Percentiles rank a stretch among this genome's conserved stretches.
Conservation (phyloP, 257 asterid species). For the Petrea volubilis region DNA sequence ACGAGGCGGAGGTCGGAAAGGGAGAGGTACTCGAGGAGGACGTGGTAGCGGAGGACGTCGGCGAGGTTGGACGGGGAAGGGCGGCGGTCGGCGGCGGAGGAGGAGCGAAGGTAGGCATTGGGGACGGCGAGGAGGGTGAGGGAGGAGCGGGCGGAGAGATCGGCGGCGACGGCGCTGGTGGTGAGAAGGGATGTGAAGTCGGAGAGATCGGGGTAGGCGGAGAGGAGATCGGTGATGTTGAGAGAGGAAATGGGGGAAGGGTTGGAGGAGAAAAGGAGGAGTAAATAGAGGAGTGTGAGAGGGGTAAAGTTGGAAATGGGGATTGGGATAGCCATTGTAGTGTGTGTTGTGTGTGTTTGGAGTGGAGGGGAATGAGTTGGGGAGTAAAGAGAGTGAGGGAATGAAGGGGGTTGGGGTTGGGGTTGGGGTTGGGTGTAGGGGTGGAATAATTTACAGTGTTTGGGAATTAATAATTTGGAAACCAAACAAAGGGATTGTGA, state of each 20-base stretch:
- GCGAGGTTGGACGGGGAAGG: slow-evolving; percentile 49
- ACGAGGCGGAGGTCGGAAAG: slow-evolving; percentile 56
- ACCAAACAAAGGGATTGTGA: slow-evolving; percentile 3
- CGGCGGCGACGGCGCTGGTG: slow-evolving; percentile 67
- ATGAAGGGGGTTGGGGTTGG: background rate
- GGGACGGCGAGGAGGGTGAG: slow-evolving; percentile 74
- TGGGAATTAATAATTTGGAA: slow-evolving; percentile 7
- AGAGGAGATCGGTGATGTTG: slow-evolving; percentile 56
- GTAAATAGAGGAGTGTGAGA: slow-evolving; percentile 46
- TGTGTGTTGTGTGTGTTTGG: slow-evolving; percentile 16
- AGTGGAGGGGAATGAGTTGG: slow-evolving; percentile 25
- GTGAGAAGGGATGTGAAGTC: slow-evolving; percentile 62
- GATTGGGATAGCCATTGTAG: slow-evolving; percentile 52
- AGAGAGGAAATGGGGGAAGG: slow-evolving; percentile 39
- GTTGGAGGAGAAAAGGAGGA: slow-evolving; percentile 40
- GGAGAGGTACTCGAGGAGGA: slow-evolving; percentile 73
- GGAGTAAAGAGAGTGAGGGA: slow-evolving; percentile 24
- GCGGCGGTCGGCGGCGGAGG: slow-evolving; percentile 25
- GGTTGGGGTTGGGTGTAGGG: background rate
- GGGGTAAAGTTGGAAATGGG: slow-evolving; percentile 57
- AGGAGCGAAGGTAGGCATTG: slow-evolving; percentile 49
- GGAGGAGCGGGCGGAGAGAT: slow-evolving; percentile 56
- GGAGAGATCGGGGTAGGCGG: slow-evolving; percentile 61
- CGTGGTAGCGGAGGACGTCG: slow-evolving; percentile 83
- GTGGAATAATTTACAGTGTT: background rate